phyloP scores from a whole-genome alignment of 139 green algal species.

The Trebouxia sp. region DNA sequence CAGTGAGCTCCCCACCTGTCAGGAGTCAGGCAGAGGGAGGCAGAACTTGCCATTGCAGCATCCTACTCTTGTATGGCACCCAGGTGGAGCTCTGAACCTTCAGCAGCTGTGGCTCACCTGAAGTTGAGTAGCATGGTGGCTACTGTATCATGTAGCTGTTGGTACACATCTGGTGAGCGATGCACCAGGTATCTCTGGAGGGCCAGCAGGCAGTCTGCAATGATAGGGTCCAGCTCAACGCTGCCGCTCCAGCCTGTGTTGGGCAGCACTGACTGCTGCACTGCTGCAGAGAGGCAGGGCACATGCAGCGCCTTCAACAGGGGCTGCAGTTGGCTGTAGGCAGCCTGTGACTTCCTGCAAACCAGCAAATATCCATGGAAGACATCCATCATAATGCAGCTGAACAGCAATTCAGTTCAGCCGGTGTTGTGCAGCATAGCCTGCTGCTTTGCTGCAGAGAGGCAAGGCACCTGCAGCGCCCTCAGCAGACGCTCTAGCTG shows the following conservation, averaged over 20 bases:
- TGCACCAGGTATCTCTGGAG: neutral
- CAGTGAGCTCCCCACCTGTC: too few relatives aligned
- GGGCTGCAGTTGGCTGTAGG: neutral
- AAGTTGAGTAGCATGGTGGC: neutral
- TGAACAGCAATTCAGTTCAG: too few relatives aligned
- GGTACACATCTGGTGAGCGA: neutral
- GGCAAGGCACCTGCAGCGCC: neutral
- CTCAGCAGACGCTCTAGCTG: neutral
- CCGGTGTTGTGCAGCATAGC: neutral
- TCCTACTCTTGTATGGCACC: too few relatives aligned
- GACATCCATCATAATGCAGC: too few relatives aligned
- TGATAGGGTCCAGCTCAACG: conserved; percentile 21
- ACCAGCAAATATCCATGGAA: too few relatives aligned
- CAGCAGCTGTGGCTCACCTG: neutral
- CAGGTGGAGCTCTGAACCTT: neutral
- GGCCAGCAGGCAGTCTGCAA: conserved; percentile 22
- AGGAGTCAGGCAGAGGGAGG: too few relatives aligned
- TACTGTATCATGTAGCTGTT: neutral
- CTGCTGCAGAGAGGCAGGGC: neutral
- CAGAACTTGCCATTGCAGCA: too few relatives aligned
- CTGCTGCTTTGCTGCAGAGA: neutral
- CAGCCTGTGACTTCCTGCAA: too few relatives aligned
- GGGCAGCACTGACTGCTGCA: conserved; percentile 26
- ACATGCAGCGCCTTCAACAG: conserved; percentile 6
- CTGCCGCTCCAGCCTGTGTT: conserved; percentile 13